Evolutionary conservation across 192 early-diverging fungal species (phyloP), one percentile per base, ranked within the genome.

Genomic region (Backusella mclennaniae): DNA sequence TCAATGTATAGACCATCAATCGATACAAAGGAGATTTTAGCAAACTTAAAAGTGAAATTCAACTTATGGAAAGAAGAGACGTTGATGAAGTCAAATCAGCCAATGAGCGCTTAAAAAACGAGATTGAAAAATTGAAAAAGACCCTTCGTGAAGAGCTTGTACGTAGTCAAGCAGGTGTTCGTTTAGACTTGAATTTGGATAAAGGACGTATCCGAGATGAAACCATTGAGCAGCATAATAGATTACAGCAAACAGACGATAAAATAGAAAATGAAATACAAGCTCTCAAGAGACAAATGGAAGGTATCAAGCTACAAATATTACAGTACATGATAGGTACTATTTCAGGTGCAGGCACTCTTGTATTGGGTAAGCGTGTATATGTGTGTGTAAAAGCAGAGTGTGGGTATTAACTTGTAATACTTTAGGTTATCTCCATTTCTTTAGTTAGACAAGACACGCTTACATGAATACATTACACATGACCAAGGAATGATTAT

Each of bases 191-290:
- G 78, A 93, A 91, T 73, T 74, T 96, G 78, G 96, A 98, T 74
- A 98, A 97, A 82, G 93, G 93, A 15, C 82, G 94, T 56, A 94
- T 96, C 19, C 89, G 94, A 3, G 95, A 97, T 75, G 93, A 96
- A 79, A 89, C 94, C 41, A 89, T 89, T 33, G 86, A 88, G 59
- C 93, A 95, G 69, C 93, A 96, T 78, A 83, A 95, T 23, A 90
- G 91, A 73, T 89, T 98, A 31, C 88, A 92, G 63, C 93, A 96
- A 71, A 93, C 95, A 0, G 95, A 95, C 66, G 84, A 93, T 21
- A 90, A 90, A 73, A 96, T 98, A 69, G 96, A 96, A 74, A 86
- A 89, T 42, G 96, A 98, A 83, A 94, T 98, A 67, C 87, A 91
- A 15, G 87, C 85, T 1, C 80, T 97, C 59, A 86, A 92, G 39